Evolutionary conservation across 2,329 filamentous ascomycete genomes (phyloP), one percentile per base, ranked within the genome.

Genomic region (Curvularia sp.): DNA sequence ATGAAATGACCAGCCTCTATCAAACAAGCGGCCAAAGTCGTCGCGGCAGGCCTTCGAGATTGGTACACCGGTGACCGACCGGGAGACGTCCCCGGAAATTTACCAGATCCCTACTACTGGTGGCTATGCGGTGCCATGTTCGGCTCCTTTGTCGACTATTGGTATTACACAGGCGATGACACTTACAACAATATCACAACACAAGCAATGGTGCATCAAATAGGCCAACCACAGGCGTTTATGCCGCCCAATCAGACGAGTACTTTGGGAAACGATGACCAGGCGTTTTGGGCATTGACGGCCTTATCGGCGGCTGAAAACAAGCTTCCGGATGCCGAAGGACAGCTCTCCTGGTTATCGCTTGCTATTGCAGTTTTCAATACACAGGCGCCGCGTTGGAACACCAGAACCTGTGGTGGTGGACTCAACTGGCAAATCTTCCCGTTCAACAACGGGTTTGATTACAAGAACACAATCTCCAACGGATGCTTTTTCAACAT

Each of bases 401-500:
- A 93, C 71, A 80, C 77, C 0, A 77, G 80, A 0, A 76, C 79
- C 42, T 94, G 91, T 69, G 82, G 81, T 25, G 91, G 91, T 53
- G 91, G 91, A 21, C 60, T 66, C 10, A 67, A 67, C 48, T 93
- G 90, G 90, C 91, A 95, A 78, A 92, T 95, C 63, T 92, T 88
- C 73, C 76, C 82, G 1, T 85, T 83, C 65, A 93, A 94, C 72
- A 87, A 87, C 61, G 91, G 91, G 15, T 87, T 91, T 71, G 82
- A 86, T 67, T 93, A 94, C 82, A 94, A 92, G 76, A 93, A 93
- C 78, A 83, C 87, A 12, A 84, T 92, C 64, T 87, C 87, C 57
- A 94, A 93, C 74, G 90, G 89, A 36, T 87, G 86, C 10, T 87
- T 95, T 74, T 92, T 95, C 77, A 88, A 93, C 73, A 82, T 95